Conservation (phyloP, 352 stramenopile species). For the Thalassiosira mediterranea region DNA sequence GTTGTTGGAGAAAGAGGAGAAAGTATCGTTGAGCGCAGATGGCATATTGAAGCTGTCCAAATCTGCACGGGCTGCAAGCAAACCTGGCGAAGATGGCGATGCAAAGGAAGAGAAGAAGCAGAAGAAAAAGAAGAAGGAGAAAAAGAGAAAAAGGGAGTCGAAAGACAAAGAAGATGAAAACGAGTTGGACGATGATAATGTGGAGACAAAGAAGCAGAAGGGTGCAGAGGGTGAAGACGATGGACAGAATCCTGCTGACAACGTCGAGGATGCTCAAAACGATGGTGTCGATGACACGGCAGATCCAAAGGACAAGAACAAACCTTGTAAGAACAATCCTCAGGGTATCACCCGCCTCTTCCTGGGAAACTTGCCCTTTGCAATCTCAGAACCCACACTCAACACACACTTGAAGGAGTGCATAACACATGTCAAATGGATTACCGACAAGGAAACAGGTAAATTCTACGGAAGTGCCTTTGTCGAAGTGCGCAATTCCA, state of each 20-base stretch:
- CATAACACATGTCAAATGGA: slow-evolving; percentile 87
- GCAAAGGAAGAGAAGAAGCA: slow-evolving; percentile 64
- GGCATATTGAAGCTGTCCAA: slow-evolving; percentile 71
- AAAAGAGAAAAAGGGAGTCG: slow-evolving; percentile 60
- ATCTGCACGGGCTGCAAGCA: slow-evolving; percentile 27
- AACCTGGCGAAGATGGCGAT: slow-evolving; percentile 52
- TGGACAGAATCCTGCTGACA: slow-evolving; percentile 13
- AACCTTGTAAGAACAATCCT: slow-evolving; percentile 80
- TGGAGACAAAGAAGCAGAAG: slow-evolving; percentile 23
- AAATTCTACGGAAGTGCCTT: slow-evolving; percentile 88
- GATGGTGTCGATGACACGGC: slow-evolving; percentile 37
- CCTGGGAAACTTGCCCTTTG: slow-evolving; percentile 86
- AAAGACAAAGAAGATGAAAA: slow-evolving; percentile 38
- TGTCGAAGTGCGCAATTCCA: slow-evolving; percentile 82
- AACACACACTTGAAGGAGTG: slow-evolving; percentile 68
- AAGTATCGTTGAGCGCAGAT: slow-evolving; percentile 66
- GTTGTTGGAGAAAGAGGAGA: slow-evolving; percentile 70
- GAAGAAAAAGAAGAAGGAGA: slow-evolving; percentile 70
- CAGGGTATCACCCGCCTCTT: slow-evolving; percentile 86
- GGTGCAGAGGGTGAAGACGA: slow-evolving; percentile 9
- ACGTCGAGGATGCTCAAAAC: slow-evolving; percentile 1
- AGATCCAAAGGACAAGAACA: slow-evolving; percentile 68
- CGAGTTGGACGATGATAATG: slow-evolving; percentile 28
- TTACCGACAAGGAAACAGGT: slow-evolving; percentile 87
- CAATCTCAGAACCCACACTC: slow-evolving; percentile 81